phyloP scores from a whole-genome alignment of 2,329 filamentous ascomycete genomes.

The Trichoderma simmonsii region DNA sequence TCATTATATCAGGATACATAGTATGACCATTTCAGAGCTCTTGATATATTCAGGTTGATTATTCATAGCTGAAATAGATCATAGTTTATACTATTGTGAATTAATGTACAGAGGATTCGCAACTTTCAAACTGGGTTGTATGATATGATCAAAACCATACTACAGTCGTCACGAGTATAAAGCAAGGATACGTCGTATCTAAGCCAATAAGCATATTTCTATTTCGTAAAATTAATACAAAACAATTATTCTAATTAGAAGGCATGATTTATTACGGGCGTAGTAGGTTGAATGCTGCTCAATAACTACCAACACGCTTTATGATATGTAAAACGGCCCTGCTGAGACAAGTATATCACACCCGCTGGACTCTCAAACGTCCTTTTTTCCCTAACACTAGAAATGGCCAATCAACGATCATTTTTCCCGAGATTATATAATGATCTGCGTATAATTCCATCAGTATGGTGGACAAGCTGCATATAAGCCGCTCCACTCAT shows the following conservation, averaged over 20 bases:
- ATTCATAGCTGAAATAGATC: neutral
- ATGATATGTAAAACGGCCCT: neutral
- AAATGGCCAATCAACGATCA: neutral
- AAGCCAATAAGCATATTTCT: neutral
- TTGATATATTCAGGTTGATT: neutral
- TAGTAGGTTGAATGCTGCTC: neutral
- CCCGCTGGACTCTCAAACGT: neutral
- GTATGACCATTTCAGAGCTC: neutral
- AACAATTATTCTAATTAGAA: neutral
- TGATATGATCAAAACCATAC: neutral
- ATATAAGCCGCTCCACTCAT: neutral
- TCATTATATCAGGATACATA: neutral
- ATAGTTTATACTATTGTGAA: neutral
- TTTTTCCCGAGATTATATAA: neutral
- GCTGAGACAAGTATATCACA: neutral
- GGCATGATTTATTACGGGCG: neutral
- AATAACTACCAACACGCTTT: neutral
- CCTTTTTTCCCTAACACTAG: neutral
- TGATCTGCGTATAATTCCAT: neutral
- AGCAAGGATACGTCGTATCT: neutral
- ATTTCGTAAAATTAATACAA: neutral
- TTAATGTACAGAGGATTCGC: neutral
- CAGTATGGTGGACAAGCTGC: neutral
- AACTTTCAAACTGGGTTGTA: neutral
- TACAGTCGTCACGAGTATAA: neutral